Evolutionary conservation across 768 basidiomycete species (phyloP).

Genomic region (Rhodocollybia butyracea): DNA sequence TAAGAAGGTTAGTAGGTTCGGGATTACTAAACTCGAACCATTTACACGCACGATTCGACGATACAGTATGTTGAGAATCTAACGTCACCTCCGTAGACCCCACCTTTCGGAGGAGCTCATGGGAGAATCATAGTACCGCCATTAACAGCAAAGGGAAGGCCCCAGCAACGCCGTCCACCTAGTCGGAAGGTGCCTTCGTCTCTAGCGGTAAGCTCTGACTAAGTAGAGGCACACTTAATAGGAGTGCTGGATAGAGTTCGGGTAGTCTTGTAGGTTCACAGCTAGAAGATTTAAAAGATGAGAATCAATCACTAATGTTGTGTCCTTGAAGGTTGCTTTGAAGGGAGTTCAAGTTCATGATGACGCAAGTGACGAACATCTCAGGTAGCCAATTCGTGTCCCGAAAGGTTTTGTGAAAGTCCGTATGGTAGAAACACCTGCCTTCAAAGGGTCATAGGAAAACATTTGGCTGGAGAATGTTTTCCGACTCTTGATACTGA

Average conservation of each 20-base stretch:
- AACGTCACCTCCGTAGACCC: slow-evolving; percentile 36
- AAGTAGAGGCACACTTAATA: slow-evolving; percentile 31
- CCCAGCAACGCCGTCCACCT: slow-evolving; percentile 32
- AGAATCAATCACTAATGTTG: slow-evolving; percentile 32
- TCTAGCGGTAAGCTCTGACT: slow-evolving; percentile 28
- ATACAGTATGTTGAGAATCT: slow-evolving; percentile 41
- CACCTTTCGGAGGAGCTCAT: slow-evolving; percentile 37
- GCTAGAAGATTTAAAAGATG: slow-evolving; percentile 16
- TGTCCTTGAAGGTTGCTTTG: slow-evolving; percentile 41
- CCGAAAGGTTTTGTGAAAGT: slow-evolving; percentile 49
- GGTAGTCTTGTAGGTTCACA: slow-evolving; percentile 38
- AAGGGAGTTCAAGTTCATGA: slow-evolving; percentile 45
- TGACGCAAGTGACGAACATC: slow-evolving; percentile 45
- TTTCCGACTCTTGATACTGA: slow-evolving; percentile 37
- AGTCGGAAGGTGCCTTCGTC: slow-evolving; percentile 30
- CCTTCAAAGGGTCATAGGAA: slow-evolving; percentile 10
- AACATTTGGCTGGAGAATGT: neutral
- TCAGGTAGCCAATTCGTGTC: slow-evolving; percentile 46
- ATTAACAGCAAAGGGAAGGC: slow-evolving; percentile 34
- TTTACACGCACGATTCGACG: slow-evolving; percentile 33
- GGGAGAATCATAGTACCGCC: slow-evolving; percentile 37
- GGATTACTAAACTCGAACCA: slow-evolving; percentile 8
- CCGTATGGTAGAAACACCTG: slow-evolving; percentile 58
- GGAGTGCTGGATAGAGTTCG: slow-evolving; percentile 33
- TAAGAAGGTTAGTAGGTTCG: neutral